Evolutionary conservation across 2,329 filamentous ascomycete species (phyloP).

Genomic region (Verticillium zaregamsianum): DNA sequence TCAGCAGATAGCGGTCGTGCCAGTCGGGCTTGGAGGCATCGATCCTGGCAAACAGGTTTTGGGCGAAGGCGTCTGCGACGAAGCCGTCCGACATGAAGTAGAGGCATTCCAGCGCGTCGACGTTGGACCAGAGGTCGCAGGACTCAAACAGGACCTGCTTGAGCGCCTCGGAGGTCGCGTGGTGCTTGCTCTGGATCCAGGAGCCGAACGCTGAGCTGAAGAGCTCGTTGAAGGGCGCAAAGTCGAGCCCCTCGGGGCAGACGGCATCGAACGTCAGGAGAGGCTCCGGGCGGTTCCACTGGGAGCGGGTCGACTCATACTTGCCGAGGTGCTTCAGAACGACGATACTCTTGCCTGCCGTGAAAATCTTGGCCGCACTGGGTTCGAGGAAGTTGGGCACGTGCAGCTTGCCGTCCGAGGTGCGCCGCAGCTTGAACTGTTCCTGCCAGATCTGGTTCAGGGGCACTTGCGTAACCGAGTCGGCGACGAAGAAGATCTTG

Average conservation of each 20-base stretch:
- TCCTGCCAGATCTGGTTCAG: slow-evolving; percentile 70
- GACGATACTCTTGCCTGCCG: slow-evolving; percentile 81
- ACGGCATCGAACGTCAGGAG: slow-evolving; percentile 54
- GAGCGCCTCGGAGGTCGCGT: slow-evolving; percentile 62
- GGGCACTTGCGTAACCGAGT: slow-evolving; percentile 51
- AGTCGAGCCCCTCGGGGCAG: slow-evolving; percentile 38
- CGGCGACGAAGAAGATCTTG: slow-evolving; percentile 66
- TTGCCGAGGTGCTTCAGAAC: slow-evolving; percentile 71
- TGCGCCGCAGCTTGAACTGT: slow-evolving; percentile 64
- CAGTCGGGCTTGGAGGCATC: slow-evolving; percentile 58
- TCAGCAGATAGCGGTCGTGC: slow-evolving; percentile 79
- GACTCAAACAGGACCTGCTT: slow-evolving; percentile 62
- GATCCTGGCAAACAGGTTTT: slow-evolving; percentile 69
- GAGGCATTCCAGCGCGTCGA: slow-evolving; percentile 65
- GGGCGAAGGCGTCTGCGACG: slow-evolving; percentile 60
- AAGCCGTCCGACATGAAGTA: slow-evolving; percentile 76
- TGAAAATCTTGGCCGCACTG: slow-evolving; percentile 70
- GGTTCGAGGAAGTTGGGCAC: slow-evolving; percentile 72
- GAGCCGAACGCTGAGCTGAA: slow-evolving; percentile 66
- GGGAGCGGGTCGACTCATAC: slow-evolving; percentile 31
- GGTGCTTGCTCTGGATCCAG: slow-evolving; percentile 76
- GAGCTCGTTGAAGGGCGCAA: slow-evolving; percentile 70
- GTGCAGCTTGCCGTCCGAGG: slow-evolving; percentile 55
- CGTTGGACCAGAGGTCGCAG: slow-evolving; percentile 61
- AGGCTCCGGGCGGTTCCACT: slow-evolving; percentile 32